Evolutionary conservation across 225 moss, liverwort and hornwort species (phyloP).

Genomic region (Antitrichia curtipendula): DNA sequence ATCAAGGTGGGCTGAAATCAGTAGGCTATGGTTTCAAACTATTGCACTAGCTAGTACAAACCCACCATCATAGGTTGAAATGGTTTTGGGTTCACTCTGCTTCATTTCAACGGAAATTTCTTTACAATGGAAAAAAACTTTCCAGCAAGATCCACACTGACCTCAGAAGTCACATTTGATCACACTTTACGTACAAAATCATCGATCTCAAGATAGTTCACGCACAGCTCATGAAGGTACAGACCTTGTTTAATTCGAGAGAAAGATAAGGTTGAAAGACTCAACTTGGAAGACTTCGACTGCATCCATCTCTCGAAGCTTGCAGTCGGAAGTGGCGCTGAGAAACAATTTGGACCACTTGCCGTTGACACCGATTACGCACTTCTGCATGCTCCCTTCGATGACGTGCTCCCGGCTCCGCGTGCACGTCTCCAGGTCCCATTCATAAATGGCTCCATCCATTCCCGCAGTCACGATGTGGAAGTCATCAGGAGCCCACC

Average conservation of each 20-base stretch:
- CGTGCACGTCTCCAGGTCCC: conserved; percentile 52
- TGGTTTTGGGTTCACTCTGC: too few species aligned
- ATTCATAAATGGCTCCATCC: conserved; percentile 80
- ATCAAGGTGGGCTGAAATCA: not conserved
- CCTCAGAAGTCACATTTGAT: not conserved
- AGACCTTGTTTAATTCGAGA: not conserved
- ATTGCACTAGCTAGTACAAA: not conserved
- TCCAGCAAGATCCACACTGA: not conserved
- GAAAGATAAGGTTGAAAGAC: not conserved
- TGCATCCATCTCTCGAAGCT: conserved; percentile 58
- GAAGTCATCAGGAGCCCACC: conserved; percentile 72
- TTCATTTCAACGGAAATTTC: not conserved
- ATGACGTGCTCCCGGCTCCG: conserved; percentile 55
- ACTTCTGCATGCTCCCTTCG: conserved; percentile 57
- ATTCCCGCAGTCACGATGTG: conserved; percentile 54
- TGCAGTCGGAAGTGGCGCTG: conserved; percentile 47
- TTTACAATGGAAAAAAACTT: not conserved
- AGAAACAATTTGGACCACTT: conserved; percentile 54
- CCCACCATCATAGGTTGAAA: not conserved
- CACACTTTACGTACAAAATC: not conserved
- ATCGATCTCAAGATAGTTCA: too few species aligned
- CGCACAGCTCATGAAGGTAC: not conserved
- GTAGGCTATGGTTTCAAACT: not conserved
- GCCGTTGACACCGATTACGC: conserved; percentile 34
- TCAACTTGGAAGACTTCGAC: conserved; percentile 48